phyloP scores from a whole-genome alignment of 768 basidiomycete species.

The Russula abietina region DNA sequence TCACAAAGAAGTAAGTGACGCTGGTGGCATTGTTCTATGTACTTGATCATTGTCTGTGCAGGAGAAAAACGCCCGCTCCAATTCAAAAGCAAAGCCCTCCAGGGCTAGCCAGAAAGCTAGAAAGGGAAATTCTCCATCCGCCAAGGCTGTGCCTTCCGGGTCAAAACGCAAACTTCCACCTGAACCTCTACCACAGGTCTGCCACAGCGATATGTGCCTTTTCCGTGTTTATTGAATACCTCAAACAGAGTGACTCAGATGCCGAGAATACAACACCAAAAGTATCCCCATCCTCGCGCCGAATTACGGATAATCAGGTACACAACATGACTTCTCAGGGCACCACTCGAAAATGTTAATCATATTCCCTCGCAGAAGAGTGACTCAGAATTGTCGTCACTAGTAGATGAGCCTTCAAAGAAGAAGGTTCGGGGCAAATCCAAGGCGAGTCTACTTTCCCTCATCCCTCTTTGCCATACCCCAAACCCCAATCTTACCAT shows the following conservation, averaged over 20 bases:
- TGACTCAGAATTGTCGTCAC: conserved; percentile 55
- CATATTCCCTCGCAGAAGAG: conserved; percentile 32
- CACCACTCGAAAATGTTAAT: neutral
- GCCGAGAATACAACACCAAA: neutral
- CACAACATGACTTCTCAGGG: neutral
- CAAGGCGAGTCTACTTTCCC: conserved; percentile 31
- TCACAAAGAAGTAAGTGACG: conserved; percentile 1
- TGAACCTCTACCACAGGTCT: conserved; percentile 1
- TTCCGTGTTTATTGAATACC: neutral
- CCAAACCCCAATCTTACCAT: neutral
- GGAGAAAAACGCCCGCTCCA: conserved; percentile 1
- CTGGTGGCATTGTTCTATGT: neutral
- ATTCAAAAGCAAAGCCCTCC: conserved; percentile 2
- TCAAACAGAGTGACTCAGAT: conserved; percentile 8
- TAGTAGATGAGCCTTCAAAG: conserved; percentile 53
- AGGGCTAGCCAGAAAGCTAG: neutral
- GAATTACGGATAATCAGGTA: neutral
- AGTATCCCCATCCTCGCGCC: conserved; percentile 4
- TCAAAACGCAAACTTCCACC: conserved; percentile 14
- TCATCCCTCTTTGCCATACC: neutral
- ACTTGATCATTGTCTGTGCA: neutral
- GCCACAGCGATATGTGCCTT: neutral
- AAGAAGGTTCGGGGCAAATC: conserved; percentile 36
- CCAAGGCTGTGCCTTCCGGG: neutral
- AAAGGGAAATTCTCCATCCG: neutral